Conservation (phyloP, 768 basidiomycete genomes). For the Pulveroboletus frians region DNA sequence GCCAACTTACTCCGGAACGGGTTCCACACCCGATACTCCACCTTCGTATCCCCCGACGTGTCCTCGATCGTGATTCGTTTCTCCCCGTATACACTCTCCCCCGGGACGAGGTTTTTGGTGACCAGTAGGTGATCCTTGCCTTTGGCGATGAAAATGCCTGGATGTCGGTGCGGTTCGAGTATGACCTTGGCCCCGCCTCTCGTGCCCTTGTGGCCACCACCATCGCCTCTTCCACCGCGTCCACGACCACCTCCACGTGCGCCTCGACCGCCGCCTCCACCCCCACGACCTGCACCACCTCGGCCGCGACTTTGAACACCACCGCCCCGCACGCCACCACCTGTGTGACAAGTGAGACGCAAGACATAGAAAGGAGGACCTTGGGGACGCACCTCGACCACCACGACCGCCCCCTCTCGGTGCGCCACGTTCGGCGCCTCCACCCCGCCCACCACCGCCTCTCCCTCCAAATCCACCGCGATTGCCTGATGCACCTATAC, state of each 20-base stretch:
- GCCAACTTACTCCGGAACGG: conserved; percentile 97
- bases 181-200: conserved; percentile 84
- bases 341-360: conserved; percentile 6
- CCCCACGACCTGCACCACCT: conserved; percentile 35
- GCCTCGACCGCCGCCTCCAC: conserved; percentile 46
- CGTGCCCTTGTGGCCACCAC: conserved; percentile 68
- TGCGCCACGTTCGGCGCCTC: conserved; percentile 36
- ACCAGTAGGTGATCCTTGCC: conserved; percentile 97
- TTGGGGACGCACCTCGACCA: conserved; percentile 31
- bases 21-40: conserved; percentile 99
- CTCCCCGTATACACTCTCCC: conserved; percentile 97
- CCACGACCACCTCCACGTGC: conserved; percentile 43
- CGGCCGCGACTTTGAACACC: conserved; percentile 30
- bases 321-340: conserved; percentile 15
- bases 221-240: conserved; percentile 42
- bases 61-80: conserved; percentile 89
- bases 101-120: conserved; percentile 96
- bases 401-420: conserved; percentile 39
- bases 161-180: conserved; percentile 91
- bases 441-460: conserved; percentile 37
- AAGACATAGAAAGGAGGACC: not conserved
- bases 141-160: conserved; percentile 93
- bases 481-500: conserved; percentile 58
- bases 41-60: conserved; percentile 74
- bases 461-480: conserved; percentile 62